phyloP scores from a whole-genome alignment of 441 rosid genomes.

The Lepidium campestre region DNA sequence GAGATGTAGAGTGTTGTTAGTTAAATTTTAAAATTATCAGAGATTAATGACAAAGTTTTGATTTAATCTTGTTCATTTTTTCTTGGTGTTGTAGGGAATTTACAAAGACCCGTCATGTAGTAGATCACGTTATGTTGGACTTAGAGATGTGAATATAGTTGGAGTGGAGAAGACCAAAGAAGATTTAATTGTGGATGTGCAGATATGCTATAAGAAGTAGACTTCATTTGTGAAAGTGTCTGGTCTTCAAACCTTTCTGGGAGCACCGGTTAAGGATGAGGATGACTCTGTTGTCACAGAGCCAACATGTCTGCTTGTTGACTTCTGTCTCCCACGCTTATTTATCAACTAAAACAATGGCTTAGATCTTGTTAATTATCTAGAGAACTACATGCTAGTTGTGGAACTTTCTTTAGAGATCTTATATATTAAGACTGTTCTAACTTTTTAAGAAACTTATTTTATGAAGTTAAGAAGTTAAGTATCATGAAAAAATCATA shows the following conservation, averaged over 20 bases:
- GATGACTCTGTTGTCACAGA: not conserved
- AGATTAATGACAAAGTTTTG: not conserved
- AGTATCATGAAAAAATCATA: not conserved
- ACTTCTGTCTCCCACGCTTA: not conserved
- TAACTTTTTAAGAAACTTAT: not conserved
- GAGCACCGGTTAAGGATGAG: not conserved
- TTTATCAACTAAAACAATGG: not conserved
- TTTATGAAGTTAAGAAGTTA: not conserved
- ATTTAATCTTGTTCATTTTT: not conserved
- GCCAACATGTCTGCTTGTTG: slow-evolving; percentile 27
- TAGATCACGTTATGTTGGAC: slow-evolving; percentile 25
- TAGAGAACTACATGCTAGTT: not conserved
- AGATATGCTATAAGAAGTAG: not conserved
- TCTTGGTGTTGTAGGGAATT: not conserved
- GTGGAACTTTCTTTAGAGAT: not conserved
- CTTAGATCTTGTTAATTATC: not conserved
- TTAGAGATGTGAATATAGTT: slow-evolving; percentile 10
- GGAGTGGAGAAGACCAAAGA: not conserved
- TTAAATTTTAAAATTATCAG: not conserved
- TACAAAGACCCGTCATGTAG: not conserved
- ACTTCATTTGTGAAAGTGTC: not conserved
- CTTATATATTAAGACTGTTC: not conserved
- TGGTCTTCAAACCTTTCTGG: not conserved
- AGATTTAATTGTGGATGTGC: not conserved
- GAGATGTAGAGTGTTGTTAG: not conserved